Evolutionary conservation across 768 basidiomycete species (phyloP).

Genomic region (Mrakia gelida): DNA sequence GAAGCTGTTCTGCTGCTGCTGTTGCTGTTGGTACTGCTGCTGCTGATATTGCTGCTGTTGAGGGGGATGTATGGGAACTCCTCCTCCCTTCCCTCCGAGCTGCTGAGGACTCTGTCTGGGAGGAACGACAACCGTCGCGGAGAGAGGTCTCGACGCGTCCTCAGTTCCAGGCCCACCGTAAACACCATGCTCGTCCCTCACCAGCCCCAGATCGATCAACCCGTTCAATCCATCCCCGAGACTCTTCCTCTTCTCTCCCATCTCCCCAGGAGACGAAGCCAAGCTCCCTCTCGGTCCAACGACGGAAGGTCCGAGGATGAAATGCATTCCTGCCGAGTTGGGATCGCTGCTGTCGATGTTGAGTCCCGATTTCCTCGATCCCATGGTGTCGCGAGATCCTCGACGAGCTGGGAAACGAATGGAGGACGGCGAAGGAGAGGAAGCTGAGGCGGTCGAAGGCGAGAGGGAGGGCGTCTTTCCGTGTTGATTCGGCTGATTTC

Average conservation of each 20-base stretch:
- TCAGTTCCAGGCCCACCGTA: neutral
- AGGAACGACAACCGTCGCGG: neutral
- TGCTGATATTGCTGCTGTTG: neutral
- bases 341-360: conserved; percentile 9
- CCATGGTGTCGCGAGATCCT: conserved; percentile 23
- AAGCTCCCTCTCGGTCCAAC: neutral
- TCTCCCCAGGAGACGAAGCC: neutral
- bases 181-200: neutral
- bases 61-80: neutral
- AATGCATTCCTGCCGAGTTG: neutral
- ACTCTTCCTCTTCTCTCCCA: conserved; percentile 3
- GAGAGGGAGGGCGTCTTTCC: conserved; percentile 12
- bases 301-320: neutral
- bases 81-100: neutral
- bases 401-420: conserved; percentile 21
- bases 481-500: neutral
- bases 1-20: neutral
- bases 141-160: neutral
- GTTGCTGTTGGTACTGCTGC: neutral
- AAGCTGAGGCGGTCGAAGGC: neutral
- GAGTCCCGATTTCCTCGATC: conserved; percentile 17
- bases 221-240: neutral
- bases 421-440: conserved; percentile 19
- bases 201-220: neutral
- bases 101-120: neutral